Evolutionary conservation across 2,329 filamentous ascomycete species (phyloP).

Genomic region (Sporothrix sp.): DNA sequence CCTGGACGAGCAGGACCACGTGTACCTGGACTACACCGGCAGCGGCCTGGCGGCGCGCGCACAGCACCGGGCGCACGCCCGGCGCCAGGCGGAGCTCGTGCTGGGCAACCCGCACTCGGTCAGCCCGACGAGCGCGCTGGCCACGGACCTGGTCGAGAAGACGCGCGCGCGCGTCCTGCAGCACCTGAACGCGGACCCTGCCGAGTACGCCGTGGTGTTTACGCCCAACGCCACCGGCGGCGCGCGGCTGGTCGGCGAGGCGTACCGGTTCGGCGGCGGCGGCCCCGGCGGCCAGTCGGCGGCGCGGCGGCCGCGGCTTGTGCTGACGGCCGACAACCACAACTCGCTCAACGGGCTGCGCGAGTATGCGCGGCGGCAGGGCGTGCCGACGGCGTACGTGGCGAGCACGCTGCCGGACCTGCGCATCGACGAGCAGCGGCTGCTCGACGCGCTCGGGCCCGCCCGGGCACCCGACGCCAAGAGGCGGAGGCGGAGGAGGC

Average conservation of each 20-base stretch:
- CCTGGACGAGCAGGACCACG: conserved; percentile 29
- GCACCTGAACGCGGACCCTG: conserved; percentile 27
- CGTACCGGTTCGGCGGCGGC: conserved; percentile 32
- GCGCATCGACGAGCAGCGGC: conserved; percentile 20
- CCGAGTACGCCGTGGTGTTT: conserved; percentile 33
- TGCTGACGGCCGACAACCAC: conserved; percentile 33
- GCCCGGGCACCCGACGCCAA: background rate
- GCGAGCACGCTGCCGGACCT: conserved; percentile 23
- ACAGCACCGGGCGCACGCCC: conserved; percentile 26
- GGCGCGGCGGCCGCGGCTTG: conserved; percentile 20
- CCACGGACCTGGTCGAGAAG: conserved; percentile 26
- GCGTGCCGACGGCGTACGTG: conserved; percentile 25
- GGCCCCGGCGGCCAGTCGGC: too few species aligned
- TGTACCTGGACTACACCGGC: conserved; percentile 35
- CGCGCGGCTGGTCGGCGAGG: conserved; percentile 30
- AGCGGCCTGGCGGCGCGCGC: conserved; percentile 27
- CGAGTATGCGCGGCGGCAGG: conserved; percentile 25
- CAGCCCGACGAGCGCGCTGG: conserved; percentile 28
- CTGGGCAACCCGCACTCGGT: conserved; percentile 33
- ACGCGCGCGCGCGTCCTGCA: conserved; percentile 25
- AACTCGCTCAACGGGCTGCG: conserved; percentile 33
- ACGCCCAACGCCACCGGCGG: conserved; percentile 32
- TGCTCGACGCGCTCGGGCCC: conserved; percentile 21
- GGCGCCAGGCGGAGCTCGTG: conserved; percentile 23
- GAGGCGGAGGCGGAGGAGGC: too few species aligned